Conservation (phyloP, 2,329 filamentous ascomycete genomes). For the Penicillium hordei region DNA sequence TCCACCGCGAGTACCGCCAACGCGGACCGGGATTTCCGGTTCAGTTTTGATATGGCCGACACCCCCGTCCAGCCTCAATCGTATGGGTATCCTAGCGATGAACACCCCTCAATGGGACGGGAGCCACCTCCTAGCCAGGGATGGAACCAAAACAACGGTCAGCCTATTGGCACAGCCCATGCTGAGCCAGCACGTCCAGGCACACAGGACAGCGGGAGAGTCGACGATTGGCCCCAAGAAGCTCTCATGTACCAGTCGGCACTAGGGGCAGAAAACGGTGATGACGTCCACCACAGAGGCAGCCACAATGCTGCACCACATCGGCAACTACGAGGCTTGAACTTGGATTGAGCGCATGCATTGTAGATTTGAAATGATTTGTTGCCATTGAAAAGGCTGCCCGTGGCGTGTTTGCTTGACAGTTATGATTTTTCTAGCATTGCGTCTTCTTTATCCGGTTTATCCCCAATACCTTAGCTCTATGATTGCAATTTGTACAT, state of each 20-base stretch:
- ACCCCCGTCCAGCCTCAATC: slow-evolving; percentile 12
- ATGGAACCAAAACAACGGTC: slow-evolving; percentile 20
- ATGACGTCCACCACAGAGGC: slow-evolving; percentile 20
- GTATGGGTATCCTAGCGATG: slow-evolving; percentile 1
- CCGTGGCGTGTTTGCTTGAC: neutral
- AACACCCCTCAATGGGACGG: slow-evolving; percentile 19
- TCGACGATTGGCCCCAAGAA: slow-evolving; percentile 44
- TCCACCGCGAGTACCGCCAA: neutral
- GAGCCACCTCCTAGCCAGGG: slow-evolving; percentile 35
- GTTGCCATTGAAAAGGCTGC: neutral
- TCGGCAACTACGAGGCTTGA: slow-evolving; percentile 23
- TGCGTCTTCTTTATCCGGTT: neutral
- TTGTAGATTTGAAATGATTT: neutral
- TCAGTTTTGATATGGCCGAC: slow-evolving; percentile 32
- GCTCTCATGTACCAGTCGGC: slow-evolving; percentile 42
- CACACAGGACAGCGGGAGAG: slow-evolving; percentile 24
- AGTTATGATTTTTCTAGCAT: neutral
- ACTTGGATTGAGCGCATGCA: neutral
- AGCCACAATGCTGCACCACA: slow-evolving; percentile 26
- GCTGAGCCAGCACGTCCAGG: slow-evolving; percentile 18
- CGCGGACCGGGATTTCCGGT: slow-evolving; percentile 29
- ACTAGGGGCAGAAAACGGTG: slow-evolving; percentile 23
- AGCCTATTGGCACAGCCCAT: slow-evolving; percentile 15
- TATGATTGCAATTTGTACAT: neutral
- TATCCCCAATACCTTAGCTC: slow-evolving; percentile 1